phyloP scores from a whole-genome alignment of 257 asterid species.

The Solanum virginianum region DNA sequence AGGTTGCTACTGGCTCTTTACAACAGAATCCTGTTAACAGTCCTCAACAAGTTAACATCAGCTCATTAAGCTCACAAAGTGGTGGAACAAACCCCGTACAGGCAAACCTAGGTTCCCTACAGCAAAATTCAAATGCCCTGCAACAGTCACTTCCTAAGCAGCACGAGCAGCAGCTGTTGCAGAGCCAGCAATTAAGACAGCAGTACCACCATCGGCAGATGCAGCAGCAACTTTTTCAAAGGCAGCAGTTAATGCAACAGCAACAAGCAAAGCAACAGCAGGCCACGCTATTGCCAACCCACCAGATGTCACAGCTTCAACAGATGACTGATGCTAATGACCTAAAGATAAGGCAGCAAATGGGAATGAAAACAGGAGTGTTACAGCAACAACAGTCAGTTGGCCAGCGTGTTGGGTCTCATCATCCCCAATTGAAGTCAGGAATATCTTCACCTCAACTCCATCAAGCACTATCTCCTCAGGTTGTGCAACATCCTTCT shows the following conservation, averaged over 20 bases:
- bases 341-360: constrained; percentile 74
- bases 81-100: constrained; percentile 48
- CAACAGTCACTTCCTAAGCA: constrained; percentile 14
- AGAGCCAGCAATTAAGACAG: constrained; percentile 7
- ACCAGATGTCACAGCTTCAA: constrained; percentile 54
- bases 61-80: constrained; percentile 51
- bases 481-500: constrained; percentile 67
- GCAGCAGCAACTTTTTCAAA: constrained; percentile 45
- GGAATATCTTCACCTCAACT: constrained; percentile 73
- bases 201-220: constrained; percentile 30
- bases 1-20: constrained; percentile 54
- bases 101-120: constrained; percentile 55
- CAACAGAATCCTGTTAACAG: constrained; percentile 73
- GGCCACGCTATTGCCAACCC: constrained; percentile 32
- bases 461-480: constrained; percentile 75
- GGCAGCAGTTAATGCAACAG: constrained; percentile 65
- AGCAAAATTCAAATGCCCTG: constrained; percentile 5
- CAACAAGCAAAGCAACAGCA: constrained; percentile 53
- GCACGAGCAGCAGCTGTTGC: constrained; percentile 6
- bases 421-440: constrained; percentile 56
- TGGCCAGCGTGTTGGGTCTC: constrained; percentile 59
- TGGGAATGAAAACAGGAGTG: constrained; percentile 59
- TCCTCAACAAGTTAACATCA: constrained; percentile 57
- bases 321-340: constrained; percentile 69
- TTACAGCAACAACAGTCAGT: constrained; percentile 51